Evolutionary conservation across 2,329 filamentous ascomycete genomes (phyloP), one percentile per base, ranked within the genome.

Genomic region (Trichoderma sp.): DNA sequence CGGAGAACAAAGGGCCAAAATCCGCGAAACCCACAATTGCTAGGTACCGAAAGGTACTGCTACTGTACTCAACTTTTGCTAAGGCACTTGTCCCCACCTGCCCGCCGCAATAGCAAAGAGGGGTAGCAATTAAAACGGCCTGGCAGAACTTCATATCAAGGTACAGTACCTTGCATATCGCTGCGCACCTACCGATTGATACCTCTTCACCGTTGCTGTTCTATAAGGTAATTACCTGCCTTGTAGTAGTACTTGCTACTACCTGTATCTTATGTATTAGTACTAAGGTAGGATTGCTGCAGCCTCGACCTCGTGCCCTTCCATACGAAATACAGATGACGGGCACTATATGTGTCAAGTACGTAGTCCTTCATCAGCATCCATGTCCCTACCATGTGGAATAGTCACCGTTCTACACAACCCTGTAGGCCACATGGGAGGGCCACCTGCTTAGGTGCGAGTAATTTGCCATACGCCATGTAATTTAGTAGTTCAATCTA

Each of bases 141-240:
- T 52, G 59, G 34, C 48, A 63, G 25, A 48, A 32, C n/a, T 63
- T 52, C 42, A 27, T 39, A 60, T 25, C 39, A 9, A 54, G 34
- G 52, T 66, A 45, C 64, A 22, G 52, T 66, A 45, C 64, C 53
- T 66, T 66, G 37, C 56, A 66, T 45, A 45, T 17, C 10, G 29
- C 13, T 22, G 25, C 19, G 25, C 54, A 22, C 42, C n/a, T 22
- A 5, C 42, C 19, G 19, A 48, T 48, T 48, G n/a, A 48, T 48
- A 22, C 12, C 19, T 10, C n/a, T 48, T 48, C 42, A 10, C 12
- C 42, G 10, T 48, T 48, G 19, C 13, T 10, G n/a, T 19, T 22
- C 19, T 10, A 48, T 48, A 10, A n/a, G n/a, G n/a, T n/a, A n/a
- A n/a, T n/a, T n/a, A n/a, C n/a, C n/a, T n/a, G n/a, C n/a, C n/a